A percentile compares a stretch with the other conserved stretches of the same genome.
Evolutionary conservation across 2,329 filamentous ascomycete genomes (phyloP).

Genomic region (Aureobasidium sp.): DNA sequence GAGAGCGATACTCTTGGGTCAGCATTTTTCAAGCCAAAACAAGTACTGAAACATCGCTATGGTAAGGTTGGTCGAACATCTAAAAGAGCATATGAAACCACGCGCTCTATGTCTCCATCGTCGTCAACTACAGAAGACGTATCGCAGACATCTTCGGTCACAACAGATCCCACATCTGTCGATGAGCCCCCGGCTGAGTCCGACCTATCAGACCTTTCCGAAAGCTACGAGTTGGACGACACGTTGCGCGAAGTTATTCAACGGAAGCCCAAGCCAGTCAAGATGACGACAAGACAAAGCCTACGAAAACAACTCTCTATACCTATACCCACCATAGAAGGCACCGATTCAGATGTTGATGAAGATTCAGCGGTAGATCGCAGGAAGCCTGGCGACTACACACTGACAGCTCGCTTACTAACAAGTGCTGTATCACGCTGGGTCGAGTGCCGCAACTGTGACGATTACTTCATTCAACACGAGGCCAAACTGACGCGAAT

Average conservation of each 20-base stretch:
- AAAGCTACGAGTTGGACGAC: conserved; percentile 33
- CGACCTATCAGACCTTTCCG: conserved; percentile 35
- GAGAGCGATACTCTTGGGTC: conserved; percentile 6
- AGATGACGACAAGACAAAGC: conserved; percentile 17
- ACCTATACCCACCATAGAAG: conserved; percentile 25
- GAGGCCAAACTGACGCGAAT: conserved; percentile 81
- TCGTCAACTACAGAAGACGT: conserved; percentile 14
- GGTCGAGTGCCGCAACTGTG: conserved; percentile 84
- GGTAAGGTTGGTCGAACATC: not conserved
- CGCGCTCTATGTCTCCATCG: conserved; percentile 16
- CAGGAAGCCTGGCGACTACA: conserved; percentile 54
- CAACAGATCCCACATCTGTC: conserved; percentile 18
- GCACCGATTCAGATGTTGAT: conserved; percentile 7
- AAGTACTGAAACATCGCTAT: conserved; percentile 8
- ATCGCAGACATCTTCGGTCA: conserved; percentile 17
- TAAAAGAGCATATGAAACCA: conserved; percentile 1
- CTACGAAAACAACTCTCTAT: conserved; percentile 15
- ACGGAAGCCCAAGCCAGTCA: conserved; percentile 23
- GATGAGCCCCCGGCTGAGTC: conserved; percentile 21
- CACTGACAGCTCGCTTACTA: conserved; percentile 68
- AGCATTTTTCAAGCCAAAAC: conserved; percentile 1
- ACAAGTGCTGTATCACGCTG: conserved; percentile 70
- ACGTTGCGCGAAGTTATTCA: conserved; percentile 30
- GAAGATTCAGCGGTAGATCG: conserved; percentile 17
- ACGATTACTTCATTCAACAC: conserved; percentile 73